Evolutionary conservation across 2,329 filamentous ascomycete species (phyloP).

Genomic region (Diaporthe vexans): DNA sequence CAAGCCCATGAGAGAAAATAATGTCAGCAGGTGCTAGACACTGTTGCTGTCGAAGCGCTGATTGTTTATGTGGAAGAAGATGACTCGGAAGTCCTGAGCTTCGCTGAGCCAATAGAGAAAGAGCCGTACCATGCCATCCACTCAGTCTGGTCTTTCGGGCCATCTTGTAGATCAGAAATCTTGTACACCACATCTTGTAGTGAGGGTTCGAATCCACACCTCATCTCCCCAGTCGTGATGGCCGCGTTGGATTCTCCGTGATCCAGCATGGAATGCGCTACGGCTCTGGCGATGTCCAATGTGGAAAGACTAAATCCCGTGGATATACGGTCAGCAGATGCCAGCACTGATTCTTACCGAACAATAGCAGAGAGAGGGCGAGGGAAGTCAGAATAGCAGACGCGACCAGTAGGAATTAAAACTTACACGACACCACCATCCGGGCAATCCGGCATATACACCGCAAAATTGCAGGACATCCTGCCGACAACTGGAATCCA

Average conservation of each 20-base stretch:
- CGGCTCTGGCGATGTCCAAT: not conserved
- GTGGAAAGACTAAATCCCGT: not conserved
- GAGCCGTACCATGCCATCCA: not conserved
- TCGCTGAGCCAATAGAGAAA: not conserved
- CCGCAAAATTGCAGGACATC: not conserved
- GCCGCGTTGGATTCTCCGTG: not conserved
- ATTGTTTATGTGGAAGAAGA: not conserved
- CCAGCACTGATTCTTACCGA: not conserved
- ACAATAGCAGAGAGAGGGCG: not conserved
- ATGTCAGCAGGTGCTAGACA: not conserved
- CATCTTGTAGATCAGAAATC: not conserved
- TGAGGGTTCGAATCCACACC: not conserved
- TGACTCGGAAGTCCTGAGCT: no score
- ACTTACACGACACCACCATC: not conserved
- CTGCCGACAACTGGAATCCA: not conserved
- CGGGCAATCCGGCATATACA: not conserved
- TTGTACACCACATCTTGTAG: not conserved
- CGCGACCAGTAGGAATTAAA: not conserved
- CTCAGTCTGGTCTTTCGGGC: not conserved
- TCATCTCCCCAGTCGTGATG: not conserved
- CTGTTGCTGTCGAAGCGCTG: not conserved
- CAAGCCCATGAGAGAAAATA: not conserved
- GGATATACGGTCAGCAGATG: not conserved
- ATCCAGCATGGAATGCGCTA: no score
- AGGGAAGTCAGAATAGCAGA: not conserved